Evolutionary conservation across 73 alveolate species (phyloP), one percentile per base, ranked within the genome.

Genomic region (Paraurostyla sp.): DNA sequence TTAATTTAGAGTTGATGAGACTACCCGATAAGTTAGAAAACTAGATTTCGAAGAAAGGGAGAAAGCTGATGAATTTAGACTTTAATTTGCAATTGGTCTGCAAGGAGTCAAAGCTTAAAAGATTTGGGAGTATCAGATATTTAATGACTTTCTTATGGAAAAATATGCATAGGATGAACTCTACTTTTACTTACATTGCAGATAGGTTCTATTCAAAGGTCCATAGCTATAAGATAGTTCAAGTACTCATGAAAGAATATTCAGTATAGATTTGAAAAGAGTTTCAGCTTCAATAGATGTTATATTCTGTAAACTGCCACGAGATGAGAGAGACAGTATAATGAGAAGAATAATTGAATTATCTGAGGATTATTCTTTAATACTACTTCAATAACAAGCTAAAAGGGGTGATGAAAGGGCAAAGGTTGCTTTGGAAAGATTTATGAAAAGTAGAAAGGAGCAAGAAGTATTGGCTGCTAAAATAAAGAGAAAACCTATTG

Each of bases 1-100:
- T 20, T 48, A 65, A 18, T 93, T 85, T 75, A 56, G 83, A 9
- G 93, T 95, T 45, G 97, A 95, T 71, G 52, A 84, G 15, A 30
- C 58, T 9, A 91, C 94, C 6, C 38, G 96, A 75, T 22, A 76
- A 71, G 86, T 95, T 25, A 62, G 93, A 51, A 33, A 69, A 32
- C 82, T 95, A 25, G 95, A 90, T 43, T 73, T 73, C 46, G 86
- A 73, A 36, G 86, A 73, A 25, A 73, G 71, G 40, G 87, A 85
- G 35, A 48, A 49, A 51, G 59, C 88, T 43, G 93, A 85, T 52
- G 82, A 68, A 22, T 50, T 29, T 4, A 85, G 93, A 71, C 43
- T 85, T 20, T 45, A 85, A 36, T 59, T 85, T 56, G 69, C 68
- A 15, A 71, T 71, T 48, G 93, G 93, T 42, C 58, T 85, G 45